A percentile compares a stretch with the other conserved stretches of the same genome.
Conservation (phyloP, 108 stramenopile genomes). For the Aurantiochytrium sp. region DNA sequence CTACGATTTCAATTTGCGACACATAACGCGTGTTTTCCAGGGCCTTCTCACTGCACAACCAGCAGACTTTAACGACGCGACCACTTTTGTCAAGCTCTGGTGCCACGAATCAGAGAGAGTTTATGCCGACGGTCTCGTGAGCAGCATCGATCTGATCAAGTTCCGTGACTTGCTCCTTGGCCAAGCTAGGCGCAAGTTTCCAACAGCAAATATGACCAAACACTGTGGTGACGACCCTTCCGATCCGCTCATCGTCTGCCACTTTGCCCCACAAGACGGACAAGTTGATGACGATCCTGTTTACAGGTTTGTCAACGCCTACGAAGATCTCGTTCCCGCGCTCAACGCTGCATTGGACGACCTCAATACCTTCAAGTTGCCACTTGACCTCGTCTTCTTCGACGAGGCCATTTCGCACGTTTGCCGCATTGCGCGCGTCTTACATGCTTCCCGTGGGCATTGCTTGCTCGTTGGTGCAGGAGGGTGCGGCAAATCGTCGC, state of each 20-base stretch:
- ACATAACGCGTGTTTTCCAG: conserved; percentile 62
- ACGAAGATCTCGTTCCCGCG: conserved; percentile 25
- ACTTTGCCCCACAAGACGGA: conserved; percentile 48
- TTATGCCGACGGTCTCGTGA: conserved; percentile 59
- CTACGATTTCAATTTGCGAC: conserved; percentile 68
- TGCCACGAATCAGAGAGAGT: conserved; percentile 62
- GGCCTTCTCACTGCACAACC: conserved; percentile 57
- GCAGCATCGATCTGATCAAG: conserved; percentile 43
- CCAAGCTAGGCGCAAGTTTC: conserved; percentile 52
- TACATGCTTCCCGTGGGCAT: conserved; percentile 58
- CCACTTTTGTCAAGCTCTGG: conserved; percentile 60
- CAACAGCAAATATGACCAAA: conserved; percentile 40
- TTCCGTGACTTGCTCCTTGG: conserved; percentile 46
- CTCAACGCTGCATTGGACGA: conserved; percentile 52
- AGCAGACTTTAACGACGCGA: conserved; percentile 41
- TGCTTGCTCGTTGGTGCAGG: conserved; percentile 65
- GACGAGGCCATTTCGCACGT: conserved; percentile 66
- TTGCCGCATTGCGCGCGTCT: conserved; percentile 57
- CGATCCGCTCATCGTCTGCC: conserved; percentile 60
- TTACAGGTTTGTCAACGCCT: conserved; percentile 49
- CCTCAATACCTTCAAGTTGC: conserved; percentile 60
- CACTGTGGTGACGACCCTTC: conserved; percentile 56
- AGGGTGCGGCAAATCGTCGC: conserved; percentile 58
- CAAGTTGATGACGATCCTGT: conserved; percentile 35
- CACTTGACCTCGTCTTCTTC: conserved; percentile 63